Evolutionary conservation across 768 basidiomycete genomes (phyloP).

Genomic region (Pluteus cervinus): DNA sequence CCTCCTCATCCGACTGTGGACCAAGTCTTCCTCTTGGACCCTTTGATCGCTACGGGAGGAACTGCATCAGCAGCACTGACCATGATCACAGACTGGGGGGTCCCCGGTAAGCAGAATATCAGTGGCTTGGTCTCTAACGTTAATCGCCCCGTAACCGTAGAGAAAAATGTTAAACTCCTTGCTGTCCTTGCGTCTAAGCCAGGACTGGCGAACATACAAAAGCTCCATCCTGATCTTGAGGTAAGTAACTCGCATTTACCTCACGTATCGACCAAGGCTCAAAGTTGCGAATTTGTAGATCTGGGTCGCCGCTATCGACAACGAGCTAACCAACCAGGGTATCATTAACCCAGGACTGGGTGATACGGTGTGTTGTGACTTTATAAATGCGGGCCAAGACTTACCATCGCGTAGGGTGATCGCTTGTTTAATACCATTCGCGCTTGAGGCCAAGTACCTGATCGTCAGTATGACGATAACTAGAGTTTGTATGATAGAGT

Average conservation of each 20-base stretch:
- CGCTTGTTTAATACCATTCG: constrained; percentile 75
- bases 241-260: constrained; percentile 28
- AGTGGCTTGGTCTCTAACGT: neutral
- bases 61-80: constrained; percentile 83
- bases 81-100: constrained; percentile 85
- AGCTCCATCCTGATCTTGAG: constrained; percentile 74
- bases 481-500: no score
- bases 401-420: constrained; percentile 58
- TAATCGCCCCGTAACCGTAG: constrained; percentile 23
- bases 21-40: constrained; percentile 83
- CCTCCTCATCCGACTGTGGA: constrained; percentile 74
- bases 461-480: no score
- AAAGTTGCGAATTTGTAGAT: constrained; percentile 54
- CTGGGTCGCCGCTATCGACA: constrained; percentile 81
- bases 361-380: constrained; percentile 47
- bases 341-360: constrained; percentile 79
- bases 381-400: neutral
- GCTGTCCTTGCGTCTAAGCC: constrained; percentile 73
- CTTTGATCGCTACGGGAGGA: constrained; percentile 90
- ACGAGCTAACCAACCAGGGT: constrained; percentile 64
- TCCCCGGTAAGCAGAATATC: constrained; percentile 43
- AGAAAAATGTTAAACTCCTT: constrained; percentile 72
- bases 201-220: constrained; percentile 63
- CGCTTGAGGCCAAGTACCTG: no score
- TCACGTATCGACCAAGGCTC: neutral